Conservation (phyloP, 768 basidiomycete genomes). For the Brasilioporus rufonigricans region DNA sequence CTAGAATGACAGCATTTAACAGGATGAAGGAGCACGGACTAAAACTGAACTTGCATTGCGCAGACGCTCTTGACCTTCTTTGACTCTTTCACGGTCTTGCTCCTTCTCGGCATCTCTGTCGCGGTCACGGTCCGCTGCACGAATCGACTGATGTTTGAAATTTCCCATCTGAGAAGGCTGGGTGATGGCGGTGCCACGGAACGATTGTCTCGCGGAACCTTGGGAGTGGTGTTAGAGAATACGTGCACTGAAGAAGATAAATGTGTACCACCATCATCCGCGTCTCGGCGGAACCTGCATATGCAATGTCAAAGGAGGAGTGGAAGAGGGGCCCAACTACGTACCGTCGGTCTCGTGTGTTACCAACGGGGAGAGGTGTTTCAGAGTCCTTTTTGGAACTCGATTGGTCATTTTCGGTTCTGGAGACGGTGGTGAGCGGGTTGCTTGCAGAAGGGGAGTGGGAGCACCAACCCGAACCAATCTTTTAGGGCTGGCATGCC, state of each 20-base stretch:
- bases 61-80: constrained; percentile 75
- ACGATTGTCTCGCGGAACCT: constrained; percentile 59
- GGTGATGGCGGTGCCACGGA: constrained; percentile 59
- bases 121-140: constrained; percentile 58
- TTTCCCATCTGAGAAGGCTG: constrained; percentile 93
- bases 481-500: constrained; percentile 82
- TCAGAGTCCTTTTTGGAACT: constrained; percentile 64
- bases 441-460: constrained; percentile 2
- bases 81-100: constrained; percentile 60
- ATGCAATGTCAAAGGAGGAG: constrained; percentile 7
- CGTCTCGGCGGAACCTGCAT: constrained; percentile 69
- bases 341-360: constrained; percentile 68
- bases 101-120: constrained; percentile 47
- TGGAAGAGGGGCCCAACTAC: constrained; percentile 8
- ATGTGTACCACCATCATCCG: constrained; percentile 66
- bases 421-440: constrained; percentile 28
- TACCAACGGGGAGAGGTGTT: constrained; percentile 44
- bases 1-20: constrained; percentile 37
- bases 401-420: constrained; percentile 45
- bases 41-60: constrained; percentile 51
- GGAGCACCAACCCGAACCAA: constrained; percentile 77
- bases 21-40: not conserved
- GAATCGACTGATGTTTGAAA: constrained; percentile 84
- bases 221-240: constrained; percentile 32
- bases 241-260: constrained; percentile 1